Conservation (phyloP, 495 filamentous ascomycete species). For the Hypoxylon intermedium region DNA sequence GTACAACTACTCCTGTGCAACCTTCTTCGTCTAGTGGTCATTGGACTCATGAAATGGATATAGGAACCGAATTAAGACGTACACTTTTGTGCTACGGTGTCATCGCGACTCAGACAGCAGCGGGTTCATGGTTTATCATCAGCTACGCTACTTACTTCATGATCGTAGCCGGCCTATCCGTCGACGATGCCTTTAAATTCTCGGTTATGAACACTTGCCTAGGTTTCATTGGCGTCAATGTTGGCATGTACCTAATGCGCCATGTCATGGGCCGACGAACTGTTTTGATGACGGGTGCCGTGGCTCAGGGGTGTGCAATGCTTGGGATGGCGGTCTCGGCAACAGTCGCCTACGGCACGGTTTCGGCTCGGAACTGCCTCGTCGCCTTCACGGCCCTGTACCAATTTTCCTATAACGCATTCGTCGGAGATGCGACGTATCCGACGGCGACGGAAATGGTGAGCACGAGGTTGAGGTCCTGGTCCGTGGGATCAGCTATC, state of each 20-base stretch:
- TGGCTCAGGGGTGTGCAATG: slow-evolving; percentile 46
- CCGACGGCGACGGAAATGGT: slow-evolving; percentile 54
- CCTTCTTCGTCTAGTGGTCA: neutral
- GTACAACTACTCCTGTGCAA: slow-evolving; percentile 1
- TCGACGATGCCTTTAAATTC: slow-evolving; percentile 50
- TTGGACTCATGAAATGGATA: slow-evolving; percentile 9
- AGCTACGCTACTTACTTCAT: slow-evolving; percentile 53
- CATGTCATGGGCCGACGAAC: slow-evolving; percentile 45
- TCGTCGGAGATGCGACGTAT: slow-evolving; percentile 51
- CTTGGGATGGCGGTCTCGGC: slow-evolving; percentile 46
- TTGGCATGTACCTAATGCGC: slow-evolving; percentile 51
- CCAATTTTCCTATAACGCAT: slow-evolving; percentile 48
- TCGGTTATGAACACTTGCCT: slow-evolving; percentile 49
- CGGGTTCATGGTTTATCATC: slow-evolving; percentile 52
- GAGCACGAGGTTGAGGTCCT: slow-evolving; percentile 57
- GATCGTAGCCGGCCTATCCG: slow-evolving; percentile 46
- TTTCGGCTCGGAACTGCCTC: slow-evolving; percentile 38
- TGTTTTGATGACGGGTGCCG: slow-evolving; percentile 46
- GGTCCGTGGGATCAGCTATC: slow-evolving; percentile 59
- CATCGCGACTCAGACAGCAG: slow-evolving; percentile 45
- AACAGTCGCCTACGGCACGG: slow-evolving; percentile 39
- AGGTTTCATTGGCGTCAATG: slow-evolving; percentile 49
- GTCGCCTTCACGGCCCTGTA: slow-evolving; percentile 39
- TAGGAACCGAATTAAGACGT: slow-evolving; percentile 46
- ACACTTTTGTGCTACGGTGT: slow-evolving; percentile 50